Evolutionary conservation across 164 flowering plant species (phyloP), one percentile per base, ranked within the genome.

Genomic region (Chimonanthus praecox): DNA sequence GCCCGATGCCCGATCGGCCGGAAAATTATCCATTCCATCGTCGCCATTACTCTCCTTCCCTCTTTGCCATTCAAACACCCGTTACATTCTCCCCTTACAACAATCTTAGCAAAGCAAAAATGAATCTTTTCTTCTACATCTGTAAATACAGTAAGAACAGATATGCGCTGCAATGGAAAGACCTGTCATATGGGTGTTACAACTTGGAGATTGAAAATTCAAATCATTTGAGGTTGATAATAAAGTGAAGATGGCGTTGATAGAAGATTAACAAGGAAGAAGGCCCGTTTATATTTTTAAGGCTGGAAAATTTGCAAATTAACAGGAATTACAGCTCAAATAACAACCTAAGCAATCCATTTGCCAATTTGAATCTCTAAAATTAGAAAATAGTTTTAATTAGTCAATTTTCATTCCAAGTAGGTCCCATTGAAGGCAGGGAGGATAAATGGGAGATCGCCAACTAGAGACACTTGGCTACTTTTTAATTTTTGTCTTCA

Each of bases 1-100:
- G 2, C 97, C 91, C 2, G 86, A 76, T 70, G 8, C 44, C 61
- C 68, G 86, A 79, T 73, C 85, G 47, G 81, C 81, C 47, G 90
- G 79, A 16, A 13, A 49, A 2, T 76, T 81, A 48, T 61, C 83
- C 84, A 79, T 80, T 77, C 76, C 51, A 71, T 50, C 47, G 73
- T 69, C 71, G 68, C 50, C 58, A 18, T 67, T 58, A 47, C 6
- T 20, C 45, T 21, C 51, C 49, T 16, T n/a, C 11, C 61, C 47
- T 44, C 16, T 61, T 62, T 68, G 7, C 4, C 49, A 2, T 5
- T 63, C 66, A 43, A 10, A 66, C 68, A 66, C 49, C 48, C 9
- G 13, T 44, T 66, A 68, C 46, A 65, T 33, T 21, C 9, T 9
- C 45, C 45, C 7, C 15, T 21, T 21, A 3, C 47, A 21, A 21